phyloP scores from a whole-genome alignment of 371 early-diverging fungal genomes.

The Apophysomyces trapeziformis region DNA sequence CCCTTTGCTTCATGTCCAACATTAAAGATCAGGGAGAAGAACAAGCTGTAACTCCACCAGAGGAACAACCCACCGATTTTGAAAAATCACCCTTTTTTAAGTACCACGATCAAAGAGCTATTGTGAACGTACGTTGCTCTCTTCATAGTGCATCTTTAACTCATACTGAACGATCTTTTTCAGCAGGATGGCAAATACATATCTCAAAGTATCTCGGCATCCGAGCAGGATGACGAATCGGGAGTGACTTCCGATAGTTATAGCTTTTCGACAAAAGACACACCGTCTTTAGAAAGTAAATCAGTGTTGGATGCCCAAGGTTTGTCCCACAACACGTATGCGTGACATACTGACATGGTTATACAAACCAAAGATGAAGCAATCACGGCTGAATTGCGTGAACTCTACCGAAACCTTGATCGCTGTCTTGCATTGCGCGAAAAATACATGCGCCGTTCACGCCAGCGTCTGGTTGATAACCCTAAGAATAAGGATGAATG shows the following conservation, averaged over 20 bases:
- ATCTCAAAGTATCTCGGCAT: slow-evolving; percentile 32
- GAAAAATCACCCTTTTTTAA: slow-evolving; percentile 50
- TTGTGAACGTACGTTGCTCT: slow-evolving; percentile 41
- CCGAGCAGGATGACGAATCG: background rate
- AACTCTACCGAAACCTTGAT: slow-evolving; percentile 60
- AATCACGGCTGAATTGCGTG: slow-evolving; percentile 58
- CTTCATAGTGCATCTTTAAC: background rate
- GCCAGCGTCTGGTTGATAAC: slow-evolving; percentile 85
- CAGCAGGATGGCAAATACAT: slow-evolving; percentile 55
- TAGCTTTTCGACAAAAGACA: background rate
- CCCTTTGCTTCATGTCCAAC: background rate
- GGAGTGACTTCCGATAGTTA: background rate
- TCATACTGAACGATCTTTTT: background rate
- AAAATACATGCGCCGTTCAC: slow-evolving; percentile 81
- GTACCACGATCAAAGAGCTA: slow-evolving; percentile 47
- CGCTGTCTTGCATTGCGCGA: slow-evolving; percentile 80
- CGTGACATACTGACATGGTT: background rate
- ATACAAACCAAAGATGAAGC: slow-evolving; percentile 40
- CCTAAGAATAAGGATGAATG: slow-evolving; percentile 84
- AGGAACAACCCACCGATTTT: slow-evolving; percentile 2
- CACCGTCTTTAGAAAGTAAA: background rate
- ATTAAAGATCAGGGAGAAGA: background rate
- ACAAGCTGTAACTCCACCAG: background rate
- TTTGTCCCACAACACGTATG: background rate
- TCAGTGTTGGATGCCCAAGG: slow-evolving; percentile 6